A percentile compares a stretch with the other conserved stretches of the same genome.
These are phyloP conservation scores for Leccinellum luteum DNA, from an alignment of 768 basidiomycete genomes.

Conservation along the genomic window DNA sequence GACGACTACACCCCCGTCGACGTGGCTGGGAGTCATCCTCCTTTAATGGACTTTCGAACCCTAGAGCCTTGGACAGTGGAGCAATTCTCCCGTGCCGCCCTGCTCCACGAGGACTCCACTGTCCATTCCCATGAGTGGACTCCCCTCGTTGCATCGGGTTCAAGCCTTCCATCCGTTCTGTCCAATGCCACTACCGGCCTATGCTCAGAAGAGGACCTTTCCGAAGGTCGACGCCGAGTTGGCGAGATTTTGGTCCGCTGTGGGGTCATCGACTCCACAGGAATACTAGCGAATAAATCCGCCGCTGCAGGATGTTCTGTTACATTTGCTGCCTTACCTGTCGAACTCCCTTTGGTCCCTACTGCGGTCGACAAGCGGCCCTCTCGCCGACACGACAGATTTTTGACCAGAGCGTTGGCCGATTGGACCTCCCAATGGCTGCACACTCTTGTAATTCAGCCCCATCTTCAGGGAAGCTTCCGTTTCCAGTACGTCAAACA, in stretches of 20 bases:
- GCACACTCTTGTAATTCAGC: conserved; percentile 21
- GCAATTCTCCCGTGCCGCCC: not conserved
- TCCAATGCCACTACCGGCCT: not conserved
- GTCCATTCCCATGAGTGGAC: not conserved
- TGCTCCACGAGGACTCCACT: not conserved
- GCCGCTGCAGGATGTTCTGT: not conserved
- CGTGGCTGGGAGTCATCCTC: not conserved
- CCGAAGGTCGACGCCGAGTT: conserved; percentile 17
- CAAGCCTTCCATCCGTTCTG: not conserved
- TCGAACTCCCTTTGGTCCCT: not conserved
- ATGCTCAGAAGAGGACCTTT: conserved; percentile 6
- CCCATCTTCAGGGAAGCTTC: conserved; percentile 14
- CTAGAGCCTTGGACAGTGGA: not conserved
- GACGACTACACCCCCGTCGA: not conserved
- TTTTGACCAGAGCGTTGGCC: conserved; percentile 14
- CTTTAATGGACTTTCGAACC: conserved; percentile 6
- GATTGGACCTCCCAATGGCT: conserved; percentile 29
- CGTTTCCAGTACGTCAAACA: conserved; percentile 22
- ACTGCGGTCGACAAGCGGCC: not conserved
- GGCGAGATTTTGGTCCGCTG: conserved; percentile 21
- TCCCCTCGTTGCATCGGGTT: conserved; percentile 5
- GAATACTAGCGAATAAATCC: not conserved
- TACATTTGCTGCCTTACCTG: not conserved
- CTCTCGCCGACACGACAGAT: conserved; percentile 1
- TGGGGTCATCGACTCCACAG: conserved; percentile 14